These are phyloP conservation scores for Camelina hispida DNA, from an alignment of 345 rosid species.

Conservation along the genomic window DNA sequence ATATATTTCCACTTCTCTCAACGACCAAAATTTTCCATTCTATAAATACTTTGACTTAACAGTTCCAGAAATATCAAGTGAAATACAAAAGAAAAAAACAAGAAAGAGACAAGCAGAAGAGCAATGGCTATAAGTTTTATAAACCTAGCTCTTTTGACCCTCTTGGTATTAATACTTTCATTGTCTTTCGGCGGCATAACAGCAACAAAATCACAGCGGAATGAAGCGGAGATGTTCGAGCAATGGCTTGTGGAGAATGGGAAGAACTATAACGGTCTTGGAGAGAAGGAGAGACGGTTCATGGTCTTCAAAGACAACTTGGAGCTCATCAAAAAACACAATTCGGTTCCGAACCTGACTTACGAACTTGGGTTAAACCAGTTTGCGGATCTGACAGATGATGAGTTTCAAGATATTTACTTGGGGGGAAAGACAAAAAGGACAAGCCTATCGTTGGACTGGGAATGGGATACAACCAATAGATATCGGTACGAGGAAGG, in stretches of 20 bases:
- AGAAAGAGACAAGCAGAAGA: not conserved
- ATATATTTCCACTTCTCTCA: not conserved
- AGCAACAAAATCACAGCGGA: not conserved
- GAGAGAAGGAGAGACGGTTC: constrained; percentile 63
- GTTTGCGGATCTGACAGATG: constrained; percentile 70
- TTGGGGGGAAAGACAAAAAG: constrained; percentile 41
- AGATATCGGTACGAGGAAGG: constrained; percentile 45
- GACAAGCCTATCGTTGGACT: not conserved
- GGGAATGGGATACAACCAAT: not conserved
- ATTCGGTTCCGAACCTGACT: constrained; percentile 41
- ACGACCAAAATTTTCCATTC: not conserved
- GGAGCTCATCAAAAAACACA: constrained; percentile 54
- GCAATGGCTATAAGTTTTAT: constrained; percentile 7
- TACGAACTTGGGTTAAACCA: constrained; percentile 58
- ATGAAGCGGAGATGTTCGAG: constrained; percentile 49
- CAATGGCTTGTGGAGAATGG: constrained; percentile 57
- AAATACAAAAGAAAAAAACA: not conserved
- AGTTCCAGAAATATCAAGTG: not conserved
- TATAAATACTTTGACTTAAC: not conserved
- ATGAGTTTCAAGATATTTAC: constrained; percentile 51
- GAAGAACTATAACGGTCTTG: constrained; percentile 56
- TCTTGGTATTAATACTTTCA: constrained; percentile 15
- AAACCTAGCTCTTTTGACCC: constrained; percentile 1
- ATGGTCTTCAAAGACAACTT: constrained; percentile 63
- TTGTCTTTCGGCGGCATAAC: not conserved